Evolutionary conservation across 805 yeast genomes (phyloP).

Genomic region (Candida glaebosa): DNA sequence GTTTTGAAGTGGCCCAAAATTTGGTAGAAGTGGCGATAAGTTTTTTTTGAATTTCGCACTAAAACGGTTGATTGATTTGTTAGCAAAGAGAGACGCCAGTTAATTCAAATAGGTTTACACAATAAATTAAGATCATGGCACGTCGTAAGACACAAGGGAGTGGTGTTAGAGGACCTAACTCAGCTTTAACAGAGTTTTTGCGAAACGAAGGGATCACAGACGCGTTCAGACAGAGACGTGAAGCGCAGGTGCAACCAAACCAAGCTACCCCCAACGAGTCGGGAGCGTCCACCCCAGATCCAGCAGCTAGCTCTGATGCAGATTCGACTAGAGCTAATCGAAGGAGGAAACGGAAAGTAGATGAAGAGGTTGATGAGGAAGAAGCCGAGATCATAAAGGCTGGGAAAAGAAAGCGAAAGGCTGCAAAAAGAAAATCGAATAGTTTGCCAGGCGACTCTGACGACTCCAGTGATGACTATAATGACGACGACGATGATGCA

Average conservation of each 20-base stretch:
- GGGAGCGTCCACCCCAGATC: slow-evolving; percentile 5
- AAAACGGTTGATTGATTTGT: too few relatives aligned
- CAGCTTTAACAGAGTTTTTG: slow-evolving; percentile 86
- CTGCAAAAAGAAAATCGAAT: slow-evolving; percentile 33
- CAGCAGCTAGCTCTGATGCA: not conserved
- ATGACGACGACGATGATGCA: slow-evolving; percentile 34
- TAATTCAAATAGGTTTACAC: too few relatives aligned
- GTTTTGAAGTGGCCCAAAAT: not conserved
- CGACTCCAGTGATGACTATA: slow-evolving; percentile 12
- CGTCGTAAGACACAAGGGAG: slow-evolving; percentile 13
- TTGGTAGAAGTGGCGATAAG: not conserved
- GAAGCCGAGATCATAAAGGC: slow-evolving; percentile 31
- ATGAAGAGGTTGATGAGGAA: slow-evolving; percentile 24
- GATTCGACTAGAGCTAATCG: slow-evolving; percentile 2
- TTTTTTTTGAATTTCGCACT: not conserved
- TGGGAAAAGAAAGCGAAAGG: slow-evolving; percentile 28
- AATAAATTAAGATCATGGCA: too few relatives aligned
- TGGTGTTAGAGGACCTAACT: slow-evolving; percentile 61
- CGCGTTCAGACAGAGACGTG: slow-evolving; percentile 51
- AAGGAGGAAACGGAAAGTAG: slow-evolving; percentile 9
- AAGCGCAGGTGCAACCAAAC: slow-evolving; percentile 15
- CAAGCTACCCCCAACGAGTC: slow-evolving; percentile 9
- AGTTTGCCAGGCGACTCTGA: slow-evolving; percentile 18
- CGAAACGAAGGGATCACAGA: slow-evolving; percentile 89
- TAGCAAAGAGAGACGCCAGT: too few relatives aligned